Evolutionary conservation across 2,329 filamentous ascomycete species (phyloP).

Genomic region (Nemania sp.): DNA sequence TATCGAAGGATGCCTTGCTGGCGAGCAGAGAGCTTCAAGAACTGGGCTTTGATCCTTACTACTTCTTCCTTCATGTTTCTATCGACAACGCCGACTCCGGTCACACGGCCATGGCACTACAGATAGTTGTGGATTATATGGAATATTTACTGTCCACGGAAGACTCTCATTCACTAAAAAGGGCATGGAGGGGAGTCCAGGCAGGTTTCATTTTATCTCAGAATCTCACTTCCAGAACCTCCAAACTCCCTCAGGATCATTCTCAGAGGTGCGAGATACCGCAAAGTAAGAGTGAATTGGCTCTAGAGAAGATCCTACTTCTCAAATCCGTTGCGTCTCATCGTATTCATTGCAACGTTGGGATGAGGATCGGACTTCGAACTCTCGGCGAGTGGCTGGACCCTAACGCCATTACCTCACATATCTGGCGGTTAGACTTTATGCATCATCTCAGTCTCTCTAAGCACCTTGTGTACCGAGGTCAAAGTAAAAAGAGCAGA

Average conservation of each 20-base stretch:
- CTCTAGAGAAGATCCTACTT: no score
- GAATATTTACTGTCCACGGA: background rate
- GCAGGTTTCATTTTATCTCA: background rate
- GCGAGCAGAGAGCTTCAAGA: background rate
- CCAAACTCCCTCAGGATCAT: background rate
- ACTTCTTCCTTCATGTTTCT: background rate
- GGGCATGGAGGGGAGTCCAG: background rate
- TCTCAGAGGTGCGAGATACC: background rate
- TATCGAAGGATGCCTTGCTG: background rate
- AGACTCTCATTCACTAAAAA: background rate
- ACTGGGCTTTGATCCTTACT: background rate
- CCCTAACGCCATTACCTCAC: background rate
- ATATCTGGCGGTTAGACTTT: background rate
- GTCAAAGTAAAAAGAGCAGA: background rate
- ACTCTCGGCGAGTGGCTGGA: no score
- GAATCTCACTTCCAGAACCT: background rate
- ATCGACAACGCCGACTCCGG: background rate
- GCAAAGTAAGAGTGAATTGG: no score
- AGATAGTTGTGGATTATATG: background rate
- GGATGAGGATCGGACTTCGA: no score
- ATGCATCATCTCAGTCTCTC: background rate
- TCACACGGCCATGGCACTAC: background rate
- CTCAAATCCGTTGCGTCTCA: no score
- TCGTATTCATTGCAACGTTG: no score
- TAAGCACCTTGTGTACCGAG: background rate